These are phyloP conservation scores for Helminthosporium solani DNA, from an alignment of 2,329 filamentous ascomycete species.

Conservation along the genomic window DNA sequence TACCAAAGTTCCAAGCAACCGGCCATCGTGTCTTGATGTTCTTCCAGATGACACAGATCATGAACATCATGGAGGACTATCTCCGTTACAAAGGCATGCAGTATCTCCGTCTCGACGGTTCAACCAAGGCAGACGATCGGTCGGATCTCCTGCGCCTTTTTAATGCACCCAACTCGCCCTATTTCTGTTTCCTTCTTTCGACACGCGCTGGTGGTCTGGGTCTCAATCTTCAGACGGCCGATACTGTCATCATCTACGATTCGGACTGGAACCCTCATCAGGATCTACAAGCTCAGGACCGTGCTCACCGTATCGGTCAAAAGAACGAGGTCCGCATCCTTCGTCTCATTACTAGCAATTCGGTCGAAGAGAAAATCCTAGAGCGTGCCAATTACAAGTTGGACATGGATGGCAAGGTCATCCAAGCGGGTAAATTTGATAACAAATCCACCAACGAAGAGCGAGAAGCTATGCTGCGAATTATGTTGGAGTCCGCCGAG, in stretches of 20 bases:
- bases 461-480: conserved; percentile 92
- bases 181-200: conserved; percentile 98
- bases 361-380: conserved; percentile 97
- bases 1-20: conserved; percentile 89
- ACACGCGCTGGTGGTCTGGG: conserved; percentile 97
- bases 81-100: conserved; percentile 77
- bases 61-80: conserved; percentile 99
- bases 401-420: conserved; percentile 99
- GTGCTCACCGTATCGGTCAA: conserved; percentile 98
- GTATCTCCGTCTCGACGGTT: conserved; percentile 92
- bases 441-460: conserved; percentile 99
- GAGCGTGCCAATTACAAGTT: conserved; percentile 97
- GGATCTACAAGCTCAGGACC: conserved; percentile 98
- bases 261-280: conserved; percentile 99
- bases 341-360: conserved; percentile 92
- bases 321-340: conserved; percentile 99
- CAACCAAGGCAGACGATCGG: conserved; percentile 95
- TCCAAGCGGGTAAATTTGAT: conserved; percentile 98
- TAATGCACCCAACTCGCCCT: conserved; percentile 85
- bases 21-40: conserved; percentile 98
- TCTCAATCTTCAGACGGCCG: conserved; percentile 94
- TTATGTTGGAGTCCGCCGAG: conserved; percentile 80
- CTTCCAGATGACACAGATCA: conserved; percentile 99
- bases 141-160: conserved; percentile 86
- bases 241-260: conserved; percentile 99